These are phyloP conservation scores for Lanmaoa rubissima DNA, from an alignment of 768 basidiomycete genomes.

Conservation along the genomic window DNA sequence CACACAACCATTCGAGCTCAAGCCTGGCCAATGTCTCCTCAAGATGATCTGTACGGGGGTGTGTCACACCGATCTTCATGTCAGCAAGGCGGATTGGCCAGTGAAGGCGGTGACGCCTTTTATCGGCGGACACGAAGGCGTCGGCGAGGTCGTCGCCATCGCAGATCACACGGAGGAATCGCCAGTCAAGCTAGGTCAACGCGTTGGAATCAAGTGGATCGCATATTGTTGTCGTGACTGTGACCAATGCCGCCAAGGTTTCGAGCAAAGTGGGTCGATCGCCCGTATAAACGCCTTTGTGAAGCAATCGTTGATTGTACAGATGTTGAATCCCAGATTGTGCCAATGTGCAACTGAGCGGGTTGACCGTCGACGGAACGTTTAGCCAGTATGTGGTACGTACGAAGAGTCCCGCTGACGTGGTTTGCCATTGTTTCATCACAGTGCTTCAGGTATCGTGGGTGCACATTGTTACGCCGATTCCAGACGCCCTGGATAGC, in stretches of 20 bases:
- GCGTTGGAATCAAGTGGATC: constrained; percentile 84
- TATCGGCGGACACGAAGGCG: constrained; percentile 84
- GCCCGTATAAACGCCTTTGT: background rate
- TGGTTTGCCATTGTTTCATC: background rate
- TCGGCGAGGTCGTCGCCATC: constrained; percentile 79
- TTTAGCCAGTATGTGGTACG: constrained; percentile 66
- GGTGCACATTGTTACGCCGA: constrained; percentile 72
- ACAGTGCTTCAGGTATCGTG: constrained; percentile 53
- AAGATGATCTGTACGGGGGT: constrained; percentile 77
- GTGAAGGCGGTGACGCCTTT: constrained; percentile 60
- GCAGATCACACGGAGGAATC: constrained; percentile 57
- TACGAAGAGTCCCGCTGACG: constrained; percentile 3
- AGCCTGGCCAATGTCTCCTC: constrained; percentile 71
- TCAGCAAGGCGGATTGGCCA: constrained; percentile 79
- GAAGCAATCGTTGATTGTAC: background rate
- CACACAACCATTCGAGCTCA: constrained; percentile 51
- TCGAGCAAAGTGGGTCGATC: constrained; percentile 63
- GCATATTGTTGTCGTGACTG: constrained; percentile 74
- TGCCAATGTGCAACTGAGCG: constrained; percentile 53
- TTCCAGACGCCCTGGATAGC: constrained; percentile 66
- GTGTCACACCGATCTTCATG: constrained; percentile 86
- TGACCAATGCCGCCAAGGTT: constrained; percentile 72
- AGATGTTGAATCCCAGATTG: constrained; percentile 46
- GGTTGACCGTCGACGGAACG: constrained; percentile 76
- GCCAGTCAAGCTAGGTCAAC: constrained; percentile 70